Percentiles rank a stretch among this genome's conserved stretches.
Evolutionary conservation across 2,329 filamentous ascomycete species (phyloP).

Genomic region (Leptographium wingfieldii): DNA sequence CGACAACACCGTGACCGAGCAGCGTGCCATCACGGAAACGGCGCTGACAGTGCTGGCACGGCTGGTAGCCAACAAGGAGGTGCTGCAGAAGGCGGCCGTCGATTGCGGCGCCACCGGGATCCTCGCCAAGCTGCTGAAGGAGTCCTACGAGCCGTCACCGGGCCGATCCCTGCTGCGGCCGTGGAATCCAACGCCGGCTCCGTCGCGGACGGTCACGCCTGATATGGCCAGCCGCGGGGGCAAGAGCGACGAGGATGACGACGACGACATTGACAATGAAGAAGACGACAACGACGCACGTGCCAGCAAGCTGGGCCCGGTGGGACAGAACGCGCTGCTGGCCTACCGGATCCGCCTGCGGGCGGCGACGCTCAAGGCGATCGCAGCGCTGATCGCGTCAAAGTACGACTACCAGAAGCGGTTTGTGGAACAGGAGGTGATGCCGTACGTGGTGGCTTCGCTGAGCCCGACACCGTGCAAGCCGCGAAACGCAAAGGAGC

Average conservation of each 20-base stretch:
- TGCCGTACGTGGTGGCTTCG: constrained; percentile 74
- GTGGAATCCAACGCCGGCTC: constrained; percentile 23
- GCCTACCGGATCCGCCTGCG: constrained; percentile 64
- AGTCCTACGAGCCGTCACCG: constrained; percentile 34
- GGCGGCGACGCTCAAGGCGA: constrained; percentile 61
- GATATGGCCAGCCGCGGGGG: background rate
- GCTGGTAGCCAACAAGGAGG: constrained; percentile 64
- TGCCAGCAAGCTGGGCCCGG: constrained; percentile 36
- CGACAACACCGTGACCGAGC: constrained; percentile 25
- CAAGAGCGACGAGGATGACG: background rate
- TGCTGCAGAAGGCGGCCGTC: constrained; percentile 69
- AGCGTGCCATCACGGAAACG: constrained; percentile 49
- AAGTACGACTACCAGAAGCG: constrained; percentile 76
- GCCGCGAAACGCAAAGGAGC: constrained; percentile 30
- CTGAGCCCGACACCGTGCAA: constrained; percentile 45
- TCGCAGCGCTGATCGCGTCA: constrained; percentile 69
- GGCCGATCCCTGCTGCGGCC: constrained; percentile 18
- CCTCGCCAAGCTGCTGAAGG: constrained; percentile 35
- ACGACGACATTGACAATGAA: background rate
- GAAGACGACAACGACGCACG: constrained; percentile 8
- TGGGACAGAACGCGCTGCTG: constrained; percentile 46
- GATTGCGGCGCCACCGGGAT: constrained; percentile 43
- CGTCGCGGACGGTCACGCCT: background rate
- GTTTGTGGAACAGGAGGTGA: constrained; percentile 68
- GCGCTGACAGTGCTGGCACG: constrained; percentile 66